A percentile compares a stretch with the other conserved stretches of the same genome.
phyloP scores from a whole-genome alignment of 805 yeast species.

The Huiozyma naganishii region DNA sequence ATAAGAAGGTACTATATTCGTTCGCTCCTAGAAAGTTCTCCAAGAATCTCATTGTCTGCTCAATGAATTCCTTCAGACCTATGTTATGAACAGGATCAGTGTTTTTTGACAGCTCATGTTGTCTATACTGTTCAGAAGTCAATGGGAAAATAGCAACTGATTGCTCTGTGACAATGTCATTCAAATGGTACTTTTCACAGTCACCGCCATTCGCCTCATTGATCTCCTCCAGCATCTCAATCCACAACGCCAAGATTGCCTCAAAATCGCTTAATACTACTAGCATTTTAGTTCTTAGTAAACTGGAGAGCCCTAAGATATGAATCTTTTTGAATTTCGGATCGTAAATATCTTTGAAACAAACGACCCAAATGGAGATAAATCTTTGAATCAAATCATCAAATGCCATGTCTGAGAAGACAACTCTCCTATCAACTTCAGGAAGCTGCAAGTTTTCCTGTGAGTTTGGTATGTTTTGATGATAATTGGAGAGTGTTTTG shows the following conservation, averaged over 20 bases:
- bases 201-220: constrained; percentile 52
- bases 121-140: constrained; percentile 35
- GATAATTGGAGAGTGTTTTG: constrained; percentile 21
- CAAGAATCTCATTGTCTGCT: constrained; percentile 20
- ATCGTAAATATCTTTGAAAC: constrained; percentile 51
- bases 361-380: constrained; percentile 31
- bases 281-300: constrained; percentile 32
- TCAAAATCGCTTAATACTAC: constrained; percentile 24
- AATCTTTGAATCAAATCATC: constrained; percentile 23
- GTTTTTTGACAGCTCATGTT: constrained; percentile 27
- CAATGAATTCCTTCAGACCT: constrained; percentile 37
- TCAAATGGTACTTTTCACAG: constrained; percentile 40
- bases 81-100: constrained; percentile 47
- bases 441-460: constrained; percentile 16
- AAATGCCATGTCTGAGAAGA: constrained; percentile 19
- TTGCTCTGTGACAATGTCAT: constrained; percentile 30
- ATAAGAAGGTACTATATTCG: constrained; percentile 16
- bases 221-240: constrained; percentile 59
- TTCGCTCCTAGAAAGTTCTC: constrained; percentile 18
- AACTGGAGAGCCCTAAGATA: constrained; percentile 47
- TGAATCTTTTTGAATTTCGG: constrained; percentile 66
- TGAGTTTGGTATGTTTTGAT: constrained; percentile 13
- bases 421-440: constrained; percentile 11
- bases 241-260: constrained; percentile 34
- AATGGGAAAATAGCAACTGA: constrained; percentile 16